A percentile compares a stretch with the other conserved stretches of the same genome.
phyloP scores from a whole-genome alignment of 352 stramenopile genomes.

The Phytophthora palmivora region DNA sequence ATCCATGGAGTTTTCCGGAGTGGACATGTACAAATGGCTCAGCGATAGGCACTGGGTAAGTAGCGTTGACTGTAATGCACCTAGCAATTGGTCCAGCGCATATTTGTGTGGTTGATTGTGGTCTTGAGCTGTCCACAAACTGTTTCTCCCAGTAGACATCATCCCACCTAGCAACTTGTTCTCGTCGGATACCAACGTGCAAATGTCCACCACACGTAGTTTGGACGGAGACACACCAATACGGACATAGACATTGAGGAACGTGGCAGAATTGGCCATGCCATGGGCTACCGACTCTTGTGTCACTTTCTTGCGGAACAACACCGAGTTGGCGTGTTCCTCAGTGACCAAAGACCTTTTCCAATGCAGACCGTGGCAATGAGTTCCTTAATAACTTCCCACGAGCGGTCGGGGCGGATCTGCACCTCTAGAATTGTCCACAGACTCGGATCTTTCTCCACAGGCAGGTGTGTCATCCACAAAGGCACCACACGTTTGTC shows the following conservation, averaged over 20 bases:
- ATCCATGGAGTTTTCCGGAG: conserved; percentile 72
- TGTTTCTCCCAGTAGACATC: conserved; percentile 46
- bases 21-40: conserved; percentile 82
- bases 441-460: conserved; percentile 66
- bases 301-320: conserved; percentile 76
- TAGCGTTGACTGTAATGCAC: conserved; percentile 71
- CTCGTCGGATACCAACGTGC: conserved; percentile 67
- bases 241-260: conserved; percentile 74
- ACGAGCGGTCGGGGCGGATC: conserved; percentile 73
- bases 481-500: conserved; percentile 46
- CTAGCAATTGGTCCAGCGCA: conserved; percentile 69
- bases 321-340: conserved; percentile 58
- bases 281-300: conserved; percentile 70
- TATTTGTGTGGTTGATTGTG: conserved; percentile 54
- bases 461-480: conserved; percentile 64
- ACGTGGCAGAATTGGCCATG: conserved; percentile 70
- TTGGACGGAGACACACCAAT: conserved; percentile 84
- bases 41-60: conserved; percentile 72
- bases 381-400: conserved; percentile 83
- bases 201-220: conserved; percentile 76
- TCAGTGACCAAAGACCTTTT: conserved; percentile 74
- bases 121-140: conserved; percentile 43
- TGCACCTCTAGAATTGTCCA: conserved; percentile 80
- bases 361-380: conserved; percentile 80
- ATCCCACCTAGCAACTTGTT: conserved; percentile 71